These are phyloP conservation scores for Saturnispora ahearnii DNA, from an alignment of 805 yeast genomes.

Conservation along the genomic window DNA sequence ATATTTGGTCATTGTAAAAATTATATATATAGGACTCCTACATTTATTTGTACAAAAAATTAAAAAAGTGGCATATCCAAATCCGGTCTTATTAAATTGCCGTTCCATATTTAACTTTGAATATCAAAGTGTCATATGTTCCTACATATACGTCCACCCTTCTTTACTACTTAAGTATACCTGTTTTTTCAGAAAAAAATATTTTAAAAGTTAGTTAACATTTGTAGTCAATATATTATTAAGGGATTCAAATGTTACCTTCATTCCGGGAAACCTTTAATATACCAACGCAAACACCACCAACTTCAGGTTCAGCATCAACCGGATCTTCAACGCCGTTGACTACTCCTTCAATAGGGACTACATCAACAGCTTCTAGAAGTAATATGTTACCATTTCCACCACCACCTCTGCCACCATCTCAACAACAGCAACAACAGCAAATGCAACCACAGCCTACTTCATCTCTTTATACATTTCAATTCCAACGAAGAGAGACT, in stretches of 20 bases:
- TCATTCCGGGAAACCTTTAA: constrained; percentile 5
- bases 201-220: not conserved
- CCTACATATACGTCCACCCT: no score
- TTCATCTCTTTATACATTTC: not conserved
- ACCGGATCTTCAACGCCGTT: not conserved
- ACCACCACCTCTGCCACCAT: not conserved
- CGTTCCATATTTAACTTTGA: no score
- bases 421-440: constrained; percentile 1
- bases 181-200: not conserved
- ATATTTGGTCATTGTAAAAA: no score
- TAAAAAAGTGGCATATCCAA: no score
- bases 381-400: not conserved
- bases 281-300: not conserved
- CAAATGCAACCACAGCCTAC: not conserved
- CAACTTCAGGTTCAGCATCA: constrained; percentile 7
- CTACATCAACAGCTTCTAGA: not conserved
- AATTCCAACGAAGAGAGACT: not conserved
- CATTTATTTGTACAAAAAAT: no score
- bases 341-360: not conserved
- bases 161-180: not conserved
- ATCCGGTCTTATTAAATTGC: no score
- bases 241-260: not conserved
- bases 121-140: no score
- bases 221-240: not conserved
- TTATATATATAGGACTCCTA: no score